Evolutionary conservation across 2,329 filamentous ascomycete species (phyloP), one percentile per base, ranked within the genome.

Genomic region (Metarhizium guizhouense): DNA sequence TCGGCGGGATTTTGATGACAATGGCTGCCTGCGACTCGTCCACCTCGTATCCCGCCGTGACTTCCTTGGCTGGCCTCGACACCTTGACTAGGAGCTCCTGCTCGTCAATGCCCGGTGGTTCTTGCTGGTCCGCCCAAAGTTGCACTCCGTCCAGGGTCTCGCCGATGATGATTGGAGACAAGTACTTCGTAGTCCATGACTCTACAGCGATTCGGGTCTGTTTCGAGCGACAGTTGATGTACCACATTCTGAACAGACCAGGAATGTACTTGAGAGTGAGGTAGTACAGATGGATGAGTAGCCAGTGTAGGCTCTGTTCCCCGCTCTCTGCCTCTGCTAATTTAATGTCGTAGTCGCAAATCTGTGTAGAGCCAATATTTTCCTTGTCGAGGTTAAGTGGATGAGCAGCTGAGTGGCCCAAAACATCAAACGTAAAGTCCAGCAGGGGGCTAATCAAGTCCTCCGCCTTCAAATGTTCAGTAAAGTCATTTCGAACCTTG

Each of bases 21-120:
- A 97, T 94, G 11, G 86, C 80, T 56, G 94, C 90, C 34, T 85
- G 84, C 63, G 88, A 84, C 58, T 97, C 93, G 67, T 99, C 94
- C 11, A 99, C 83, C 53, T 88, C 84, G 67, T 96, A 96, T 3
- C 85, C 85, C 0, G 90, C 91, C 13, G 85, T 86, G 40, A 97
- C 83, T 69, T 97, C 93, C 51, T 82, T 81, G 0, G 84, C 84
- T 11, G 82, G 77, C 38, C 80, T 79, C 55, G 85, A 88, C 10
- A 95, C 82, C 67, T 88, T 92, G 56, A 97, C 77, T 0, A 74
- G 64, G 8, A 86, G 72, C 58, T 82, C 77, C 56, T 81, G 77
- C 60, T 84, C 80, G 36, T 82, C 80, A 13, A 65, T 70, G 3
- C 68, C 69, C 0, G 75, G 70, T 1, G 72, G 56, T 20, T 83